phyloP scores from a whole-genome alignment of 805 yeast genomes.

The Candida gorgasii region DNA sequence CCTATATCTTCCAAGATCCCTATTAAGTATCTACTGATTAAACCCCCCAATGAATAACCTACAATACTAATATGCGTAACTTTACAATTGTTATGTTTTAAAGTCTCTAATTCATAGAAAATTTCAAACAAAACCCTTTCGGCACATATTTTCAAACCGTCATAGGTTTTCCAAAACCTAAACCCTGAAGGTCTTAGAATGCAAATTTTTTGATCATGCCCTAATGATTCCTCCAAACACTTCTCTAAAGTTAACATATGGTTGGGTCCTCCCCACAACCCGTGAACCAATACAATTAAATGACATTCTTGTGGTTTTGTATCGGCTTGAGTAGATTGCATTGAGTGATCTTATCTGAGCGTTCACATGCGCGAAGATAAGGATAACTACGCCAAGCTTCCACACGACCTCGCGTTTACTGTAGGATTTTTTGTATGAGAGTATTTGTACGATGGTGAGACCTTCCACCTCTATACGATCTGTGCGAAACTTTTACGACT shows the following conservation, averaged over 20 bases:
- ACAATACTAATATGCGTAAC: constrained; percentile 73
- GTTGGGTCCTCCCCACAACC: constrained; percentile 46
- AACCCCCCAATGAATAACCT: constrained; percentile 90
- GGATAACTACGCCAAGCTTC: too few relatives aligned
- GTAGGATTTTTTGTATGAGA: too few relatives aligned
- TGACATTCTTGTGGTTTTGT: constrained; percentile 23
- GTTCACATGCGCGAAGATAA: not conserved
- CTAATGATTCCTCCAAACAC: constrained; percentile 27
- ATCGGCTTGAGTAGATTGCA: not conserved
- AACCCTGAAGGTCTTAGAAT: constrained; percentile 40
- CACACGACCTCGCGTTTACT: too few relatives aligned
- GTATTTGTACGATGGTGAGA: too few relatives aligned
- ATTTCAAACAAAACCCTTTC: constrained; percentile 37
- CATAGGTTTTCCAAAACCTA: constrained; percentile 46
- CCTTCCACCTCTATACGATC: too few relatives aligned
- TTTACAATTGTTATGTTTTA: constrained; percentile 27
- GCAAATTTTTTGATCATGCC: constrained; percentile 28
- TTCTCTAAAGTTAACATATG: constrained; percentile 41
- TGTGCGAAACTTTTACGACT: not conserved
- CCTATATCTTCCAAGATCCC: constrained; percentile 49
- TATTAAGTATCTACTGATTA: constrained; percentile 76
- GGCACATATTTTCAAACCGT: constrained; percentile 39
- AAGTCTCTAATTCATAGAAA: constrained; percentile 40
- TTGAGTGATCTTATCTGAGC: not conserved
- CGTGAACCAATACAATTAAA: constrained; percentile 42